Evolutionary conservation across 306 rosid species (phyloP).

Genomic region (Oxytropis ochrocephala): DNA sequence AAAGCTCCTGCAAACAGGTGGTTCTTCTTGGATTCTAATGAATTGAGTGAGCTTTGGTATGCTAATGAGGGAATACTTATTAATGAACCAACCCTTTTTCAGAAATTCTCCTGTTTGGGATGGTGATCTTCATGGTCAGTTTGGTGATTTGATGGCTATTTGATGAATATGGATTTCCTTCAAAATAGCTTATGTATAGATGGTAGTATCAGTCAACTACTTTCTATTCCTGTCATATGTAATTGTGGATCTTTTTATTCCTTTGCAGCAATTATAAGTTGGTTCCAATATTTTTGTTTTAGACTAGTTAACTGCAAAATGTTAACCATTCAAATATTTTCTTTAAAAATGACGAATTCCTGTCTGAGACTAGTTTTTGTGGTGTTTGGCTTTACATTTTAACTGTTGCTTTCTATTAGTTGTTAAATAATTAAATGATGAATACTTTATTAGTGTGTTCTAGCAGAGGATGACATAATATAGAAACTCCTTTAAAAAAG

Average conservation of each 20-base stretch:
- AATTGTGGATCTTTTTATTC: background rate
- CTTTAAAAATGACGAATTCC: background rate
- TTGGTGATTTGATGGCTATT: slow-evolving; percentile 92
- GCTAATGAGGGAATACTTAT: no score
- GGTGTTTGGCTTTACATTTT: no score
- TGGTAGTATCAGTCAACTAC: background rate
- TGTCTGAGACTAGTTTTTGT: no score
- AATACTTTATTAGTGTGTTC: no score
- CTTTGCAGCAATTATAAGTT: background rate
- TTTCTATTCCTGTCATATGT: background rate
- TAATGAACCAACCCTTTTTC: slow-evolving; percentile 90
- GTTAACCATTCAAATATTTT: background rate
- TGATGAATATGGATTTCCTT: slow-evolving; percentile 97
- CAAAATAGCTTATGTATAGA: slow-evolving; percentile 19
- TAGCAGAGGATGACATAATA: no score
- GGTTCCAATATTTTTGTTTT: background rate
- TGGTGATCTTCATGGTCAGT: slow-evolving; percentile 98
- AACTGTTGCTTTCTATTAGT: no score
- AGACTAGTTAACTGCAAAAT: background rate
- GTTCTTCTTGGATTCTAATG: slow-evolving; percentile 92
- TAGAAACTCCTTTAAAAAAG: no score
- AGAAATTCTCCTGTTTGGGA: slow-evolving; percentile 95
- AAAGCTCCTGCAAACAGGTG: slow-evolving; percentile 78
- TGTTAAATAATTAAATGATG: no score
- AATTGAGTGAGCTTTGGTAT: no score